Conservation (phyloP, 176 grass and related monocot genomes). For the Musa beccarii region DNA sequence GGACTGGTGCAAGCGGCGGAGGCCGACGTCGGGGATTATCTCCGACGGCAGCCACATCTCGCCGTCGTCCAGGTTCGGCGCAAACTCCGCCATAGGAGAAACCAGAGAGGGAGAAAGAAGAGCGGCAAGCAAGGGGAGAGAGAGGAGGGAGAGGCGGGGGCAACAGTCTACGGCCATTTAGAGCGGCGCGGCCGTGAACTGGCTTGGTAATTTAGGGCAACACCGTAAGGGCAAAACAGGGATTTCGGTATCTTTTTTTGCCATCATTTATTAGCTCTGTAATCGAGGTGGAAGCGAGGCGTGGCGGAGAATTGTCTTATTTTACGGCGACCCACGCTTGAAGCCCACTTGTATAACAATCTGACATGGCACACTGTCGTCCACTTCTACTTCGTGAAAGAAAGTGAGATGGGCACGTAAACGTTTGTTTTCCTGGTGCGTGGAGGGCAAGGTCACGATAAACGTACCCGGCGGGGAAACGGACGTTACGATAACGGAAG, state of each 20-base stretch:
- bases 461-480: too few species aligned
- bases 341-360: neutral
- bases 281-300: neutral
- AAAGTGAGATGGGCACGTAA: too few species aligned
- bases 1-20: neutral
- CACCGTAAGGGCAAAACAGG: neutral
- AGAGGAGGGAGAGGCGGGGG: neutral
- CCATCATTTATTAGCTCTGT: neutral
- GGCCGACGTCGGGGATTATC: constrained; percentile 49
- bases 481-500: too few species aligned
- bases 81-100: constrained; percentile 15
- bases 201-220: too few species aligned
- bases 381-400: too few species aligned
- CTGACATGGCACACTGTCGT: too few species aligned
- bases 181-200: neutral
- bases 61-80: constrained; percentile 34
- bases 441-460: too few species aligned
- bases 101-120: neutral
- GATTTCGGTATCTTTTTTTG: neutral
- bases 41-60: constrained; percentile 51
- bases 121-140: neutral
- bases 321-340: neutral
- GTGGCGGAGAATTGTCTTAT: neutral
- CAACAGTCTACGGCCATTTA: neutral
- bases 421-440: too few species aligned